Percentiles rank a stretch among this genome's conserved stretches.
Evolutionary conservation across 2,329 filamentous ascomycete species (phyloP).

Genomic region (Beauveria pseudobassiana): DNA sequence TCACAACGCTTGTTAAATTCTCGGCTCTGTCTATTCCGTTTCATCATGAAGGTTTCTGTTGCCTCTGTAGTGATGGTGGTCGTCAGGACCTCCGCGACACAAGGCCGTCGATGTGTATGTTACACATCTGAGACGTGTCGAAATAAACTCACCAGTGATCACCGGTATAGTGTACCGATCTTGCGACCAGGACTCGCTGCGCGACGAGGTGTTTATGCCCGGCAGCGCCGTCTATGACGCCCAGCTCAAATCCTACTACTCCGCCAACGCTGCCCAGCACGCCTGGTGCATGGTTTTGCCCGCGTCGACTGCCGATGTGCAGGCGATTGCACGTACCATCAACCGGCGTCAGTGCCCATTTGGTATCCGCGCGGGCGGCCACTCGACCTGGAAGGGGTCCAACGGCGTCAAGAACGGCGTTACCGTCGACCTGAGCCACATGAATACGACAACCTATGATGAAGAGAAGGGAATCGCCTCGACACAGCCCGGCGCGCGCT

Average conservation of each 20-base stretch:
- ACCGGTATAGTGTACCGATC: conserved; percentile 17
- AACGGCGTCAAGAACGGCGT: conserved; percentile 22
- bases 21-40: not conserved
- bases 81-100: not conserved
- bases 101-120: conserved; percentile 7
- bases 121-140: not conserved
- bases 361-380: conserved; percentile 25
- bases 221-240: conserved; percentile 16
- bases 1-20: no score
- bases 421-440: conserved; percentile 22
- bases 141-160: not conserved
- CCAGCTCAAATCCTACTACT: conserved; percentile 22
- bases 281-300: conserved; percentile 25
- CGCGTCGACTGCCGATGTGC: conserved; percentile 18
- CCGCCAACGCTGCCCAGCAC: conserved; percentile 22
- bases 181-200: conserved; percentile 16
- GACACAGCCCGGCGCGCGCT: conserved; percentile 33
- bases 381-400: conserved; percentile 23
- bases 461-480: conserved; percentile 20
- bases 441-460: conserved; percentile 26
- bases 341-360: conserved; percentile 19
- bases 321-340: conserved; percentile 17
- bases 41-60: not conserved
- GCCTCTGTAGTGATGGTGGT: not conserved
- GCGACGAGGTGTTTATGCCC: conserved; percentile 19